phyloP scores from a whole-genome alignment of 495 filamentous ascomycete species.

The Penicillium fimorum region DNA sequence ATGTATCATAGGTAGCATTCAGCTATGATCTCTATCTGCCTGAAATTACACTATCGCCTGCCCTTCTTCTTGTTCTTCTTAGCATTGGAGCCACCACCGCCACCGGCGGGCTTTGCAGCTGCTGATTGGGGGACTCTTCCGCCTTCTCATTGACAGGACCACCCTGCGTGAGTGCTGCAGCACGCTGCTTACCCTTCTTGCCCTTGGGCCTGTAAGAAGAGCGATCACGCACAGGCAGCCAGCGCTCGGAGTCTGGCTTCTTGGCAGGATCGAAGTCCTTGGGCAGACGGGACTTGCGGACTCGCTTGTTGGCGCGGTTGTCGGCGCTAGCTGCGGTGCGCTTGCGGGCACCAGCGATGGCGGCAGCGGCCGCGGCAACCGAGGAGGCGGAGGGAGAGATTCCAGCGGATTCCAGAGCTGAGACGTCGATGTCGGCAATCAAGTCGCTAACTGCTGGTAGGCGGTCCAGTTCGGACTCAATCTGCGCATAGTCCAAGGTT shows the following conservation, averaged over 20 bases:
- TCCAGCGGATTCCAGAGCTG: conserved; percentile 72
- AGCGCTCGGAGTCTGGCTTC: conserved; percentile 82
- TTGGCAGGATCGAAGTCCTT: conserved; percentile 76
- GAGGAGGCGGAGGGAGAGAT: conserved; percentile 58
- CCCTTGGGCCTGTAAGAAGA: conserved; percentile 88
- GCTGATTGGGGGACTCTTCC: conserved; percentile 56
- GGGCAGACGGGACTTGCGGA: conserved; percentile 66
- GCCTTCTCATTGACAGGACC: conserved; percentile 69
- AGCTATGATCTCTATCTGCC: neutral
- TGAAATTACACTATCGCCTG: conserved; percentile 49
- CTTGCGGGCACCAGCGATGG: conserved; percentile 52
- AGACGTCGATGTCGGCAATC: conserved; percentile 63
- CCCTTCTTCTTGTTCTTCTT: conserved; percentile 79
- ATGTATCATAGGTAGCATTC: conserved; percentile 4
- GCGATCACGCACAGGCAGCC: conserved; percentile 85
- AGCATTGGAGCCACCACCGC: conserved; percentile 45
- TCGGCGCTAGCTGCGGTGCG: conserved; percentile 54
- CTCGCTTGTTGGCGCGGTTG: conserved; percentile 56
- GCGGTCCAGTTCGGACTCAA: conserved; percentile 56
- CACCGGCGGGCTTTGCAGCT: conserved; percentile 39
- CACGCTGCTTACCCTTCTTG: conserved; percentile 82
- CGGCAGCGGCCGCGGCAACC: conserved; percentile 35
- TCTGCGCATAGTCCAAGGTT: conserved; percentile 58
- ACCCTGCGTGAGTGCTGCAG: conserved; percentile 78
- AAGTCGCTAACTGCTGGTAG: conserved; percentile 68